A percentile compares a stretch with the other conserved stretches of the same genome.
phyloP scores from a whole-genome alignment of 805 yeast species.

The Metschnikowia lunata region DNA sequence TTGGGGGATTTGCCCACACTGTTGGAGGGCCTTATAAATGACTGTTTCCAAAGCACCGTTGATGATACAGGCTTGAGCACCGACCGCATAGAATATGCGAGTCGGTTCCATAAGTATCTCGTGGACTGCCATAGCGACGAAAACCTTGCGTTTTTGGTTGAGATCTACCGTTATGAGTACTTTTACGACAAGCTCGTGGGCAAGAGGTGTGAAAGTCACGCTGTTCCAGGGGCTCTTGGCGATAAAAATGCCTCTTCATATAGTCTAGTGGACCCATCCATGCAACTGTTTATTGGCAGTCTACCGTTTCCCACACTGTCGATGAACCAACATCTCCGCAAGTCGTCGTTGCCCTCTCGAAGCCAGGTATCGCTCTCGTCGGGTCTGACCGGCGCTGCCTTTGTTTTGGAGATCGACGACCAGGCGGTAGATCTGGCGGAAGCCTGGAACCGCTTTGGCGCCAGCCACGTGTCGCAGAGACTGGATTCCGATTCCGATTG shows the following conservation, averaged over 20 bases:
- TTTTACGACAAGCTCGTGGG: constrained; percentile 29
- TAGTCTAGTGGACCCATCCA: constrained; percentile 12
- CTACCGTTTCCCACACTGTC: constrained; percentile 13
- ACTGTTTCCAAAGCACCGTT: constrained; percentile 27
- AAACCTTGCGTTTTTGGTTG: constrained; percentile 42
- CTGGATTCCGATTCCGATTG: constrained; percentile 3
- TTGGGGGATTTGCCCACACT: constrained; percentile 7
- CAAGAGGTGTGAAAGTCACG: background rate
- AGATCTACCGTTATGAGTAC: constrained; percentile 44
- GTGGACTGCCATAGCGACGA: constrained; percentile 41
- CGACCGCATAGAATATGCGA: constrained; percentile 16
- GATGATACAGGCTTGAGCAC: constrained; percentile 15
- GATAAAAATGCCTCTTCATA: background rate
- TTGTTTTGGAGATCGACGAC: constrained; percentile 23
- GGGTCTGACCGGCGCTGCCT: constrained; percentile 9
- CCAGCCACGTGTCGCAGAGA: constrained; percentile 10
- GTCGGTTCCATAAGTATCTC: constrained; percentile 32
- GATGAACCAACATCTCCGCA: constrained; percentile 5
- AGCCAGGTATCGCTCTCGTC: constrained; percentile 6
- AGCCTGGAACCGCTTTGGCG: constrained; percentile 21
- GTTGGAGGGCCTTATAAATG: constrained; percentile 30
- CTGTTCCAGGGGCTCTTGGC: background rate
- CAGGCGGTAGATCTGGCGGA: constrained; percentile 10
- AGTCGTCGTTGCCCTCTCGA: constrained; percentile 5
- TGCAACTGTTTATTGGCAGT: constrained; percentile 12